Conservation (phyloP, 768 basidiomycete genomes). For the Kwoniella sp. region DNA sequence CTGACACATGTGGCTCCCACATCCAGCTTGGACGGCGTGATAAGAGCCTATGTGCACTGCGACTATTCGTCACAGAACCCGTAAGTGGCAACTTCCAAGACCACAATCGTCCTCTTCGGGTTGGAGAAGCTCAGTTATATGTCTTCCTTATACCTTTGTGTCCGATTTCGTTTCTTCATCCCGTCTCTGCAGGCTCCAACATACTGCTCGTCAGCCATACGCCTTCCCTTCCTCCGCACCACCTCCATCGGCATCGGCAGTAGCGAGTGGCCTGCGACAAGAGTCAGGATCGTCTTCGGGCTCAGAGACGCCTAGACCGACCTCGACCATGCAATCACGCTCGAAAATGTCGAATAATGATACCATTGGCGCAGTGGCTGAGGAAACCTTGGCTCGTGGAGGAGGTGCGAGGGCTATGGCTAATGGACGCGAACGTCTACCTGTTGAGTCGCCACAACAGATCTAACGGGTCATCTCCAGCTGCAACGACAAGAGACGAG, state of each 20-base stretch:
- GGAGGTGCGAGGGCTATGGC: background rate
- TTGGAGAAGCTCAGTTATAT: too few relatives aligned
- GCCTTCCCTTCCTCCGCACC: slow-evolving; percentile 4
- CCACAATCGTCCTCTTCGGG: too few relatives aligned
- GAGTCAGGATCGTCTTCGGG: slow-evolving; percentile 12
- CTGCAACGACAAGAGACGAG: too few relatives aligned
- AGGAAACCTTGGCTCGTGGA: too few relatives aligned
- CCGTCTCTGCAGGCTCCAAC: slow-evolving; percentile 31
- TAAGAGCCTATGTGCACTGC: slow-evolving; percentile 56
- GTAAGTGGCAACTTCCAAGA: slow-evolving; percentile 25
- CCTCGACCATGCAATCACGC: background rate
- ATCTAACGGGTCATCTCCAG: background rate
- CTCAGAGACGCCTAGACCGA: slow-evolving; percentile 15
- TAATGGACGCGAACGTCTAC: background rate
- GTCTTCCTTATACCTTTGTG: too few relatives aligned
- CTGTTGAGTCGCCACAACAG: slow-evolving; percentile 13
- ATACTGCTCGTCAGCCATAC: slow-evolving; percentile 27
- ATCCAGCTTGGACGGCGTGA: slow-evolving; percentile 50
- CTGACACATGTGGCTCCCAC: too few relatives aligned
- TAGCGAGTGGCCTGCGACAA: background rate
- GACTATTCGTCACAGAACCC: slow-evolving; percentile 44
- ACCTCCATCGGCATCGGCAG: background rate
- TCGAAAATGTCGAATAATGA: background rate
- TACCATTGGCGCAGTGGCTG: slow-evolving; percentile 2
- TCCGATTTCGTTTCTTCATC: too few relatives aligned